Evolutionary conservation across 2,329 filamentous ascomycete genomes (phyloP), one percentile per base, ranked within the genome.

Genomic region (Pseudocercospora fijiensis): DNA sequence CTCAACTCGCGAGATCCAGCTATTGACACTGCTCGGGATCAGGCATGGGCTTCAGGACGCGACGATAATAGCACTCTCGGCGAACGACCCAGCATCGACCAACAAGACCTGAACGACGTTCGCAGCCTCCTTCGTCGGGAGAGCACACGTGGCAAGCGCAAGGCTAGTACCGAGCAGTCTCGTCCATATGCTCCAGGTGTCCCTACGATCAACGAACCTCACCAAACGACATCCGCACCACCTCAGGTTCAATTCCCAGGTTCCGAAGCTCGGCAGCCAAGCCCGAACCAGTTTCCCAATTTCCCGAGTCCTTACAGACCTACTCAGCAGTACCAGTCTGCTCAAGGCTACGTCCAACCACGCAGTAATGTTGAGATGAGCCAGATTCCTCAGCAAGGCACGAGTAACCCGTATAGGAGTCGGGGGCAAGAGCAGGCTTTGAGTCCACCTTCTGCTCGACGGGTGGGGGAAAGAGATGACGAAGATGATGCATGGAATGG

Each of bases 51-150:
- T n/a, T 70, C 74, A 22, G 75, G 76, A 52, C 77, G 80, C 60
- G 75, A 76, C 27, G 75, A 77, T 56, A 70, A 66, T 59, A 76
- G 71, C 66, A 76, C 73, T 9, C 68, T 77, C n/a, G 69, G 69
- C 53, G 73, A 73, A n/a, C 78, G 79, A 28, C 74, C 77, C 9
- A 81, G 76, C 65, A 76, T 75, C 58, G 79, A 81, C 59, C 76
- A 77, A 41, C 76, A 78, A 11, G 79, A 81, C 53, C 65, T 80
- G 22, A 79, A 82, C n/a, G 79, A 83, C 60, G 76, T 83, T 11
- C 76, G 78, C 20, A 77, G 78, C 26, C 64, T 82, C 11, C 71
- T 83, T 1, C 76, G 76, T 60, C 79, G 81, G 57, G 79, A 76
- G 49, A 80, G 75, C 73, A 80, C 78, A 4, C 72, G 71, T 9